Percentiles rank a stretch among this genome's conserved stretches.
phyloP scores from a whole-genome alignment of 495 filamentous ascomycete genomes.

The Glutinoglossum americanum region DNA sequence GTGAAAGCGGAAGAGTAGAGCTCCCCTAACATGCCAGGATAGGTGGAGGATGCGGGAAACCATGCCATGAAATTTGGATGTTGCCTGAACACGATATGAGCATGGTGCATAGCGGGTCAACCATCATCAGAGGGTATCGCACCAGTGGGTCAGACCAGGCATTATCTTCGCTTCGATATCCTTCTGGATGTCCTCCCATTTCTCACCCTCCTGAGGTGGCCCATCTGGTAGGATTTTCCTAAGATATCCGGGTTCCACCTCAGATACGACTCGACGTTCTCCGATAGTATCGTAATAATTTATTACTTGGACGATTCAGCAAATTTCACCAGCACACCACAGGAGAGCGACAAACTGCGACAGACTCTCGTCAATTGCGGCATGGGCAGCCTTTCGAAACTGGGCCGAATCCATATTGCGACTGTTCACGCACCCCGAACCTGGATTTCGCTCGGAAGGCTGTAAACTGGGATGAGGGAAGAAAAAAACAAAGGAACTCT shows the following conservation, averaged over 20 bases:
- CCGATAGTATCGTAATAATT: slow-evolving; percentile 62
- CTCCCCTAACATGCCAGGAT: slow-evolving; percentile 78
- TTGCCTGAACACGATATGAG: slow-evolving; percentile 25
- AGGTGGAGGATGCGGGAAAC: slow-evolving; percentile 67
- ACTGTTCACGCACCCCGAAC: background rate
- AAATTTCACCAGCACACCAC: background rate
- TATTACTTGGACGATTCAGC: slow-evolving; percentile 28
- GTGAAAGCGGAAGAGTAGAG: slow-evolving; percentile 79
- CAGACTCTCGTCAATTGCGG: slow-evolving; percentile 71
- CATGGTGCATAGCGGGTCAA: background rate
- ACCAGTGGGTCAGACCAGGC: slow-evolving; percentile 89
- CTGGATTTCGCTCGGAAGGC: background rate
- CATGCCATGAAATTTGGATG: slow-evolving; percentile 93
- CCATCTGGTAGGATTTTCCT: slow-evolving; percentile 51
- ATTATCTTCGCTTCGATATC: slow-evolving; percentile 81
- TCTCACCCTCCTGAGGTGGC: slow-evolving; percentile 52
- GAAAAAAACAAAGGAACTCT: background rate
- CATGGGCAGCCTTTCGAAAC: slow-evolving; percentile 61
- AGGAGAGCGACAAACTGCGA: slow-evolving; percentile 5
- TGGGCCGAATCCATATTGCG: slow-evolving; percentile 55
- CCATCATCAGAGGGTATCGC: background rate
- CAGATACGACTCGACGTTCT: slow-evolving; percentile 49
- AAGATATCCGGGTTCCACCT: slow-evolving; percentile 73
- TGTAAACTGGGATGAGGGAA: background rate
- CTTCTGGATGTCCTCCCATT: slow-evolving; percentile 59